Base-by-base conservation (phyloP, 805 yeast genomes). In the Pachysolen tannophilus region DNA sequence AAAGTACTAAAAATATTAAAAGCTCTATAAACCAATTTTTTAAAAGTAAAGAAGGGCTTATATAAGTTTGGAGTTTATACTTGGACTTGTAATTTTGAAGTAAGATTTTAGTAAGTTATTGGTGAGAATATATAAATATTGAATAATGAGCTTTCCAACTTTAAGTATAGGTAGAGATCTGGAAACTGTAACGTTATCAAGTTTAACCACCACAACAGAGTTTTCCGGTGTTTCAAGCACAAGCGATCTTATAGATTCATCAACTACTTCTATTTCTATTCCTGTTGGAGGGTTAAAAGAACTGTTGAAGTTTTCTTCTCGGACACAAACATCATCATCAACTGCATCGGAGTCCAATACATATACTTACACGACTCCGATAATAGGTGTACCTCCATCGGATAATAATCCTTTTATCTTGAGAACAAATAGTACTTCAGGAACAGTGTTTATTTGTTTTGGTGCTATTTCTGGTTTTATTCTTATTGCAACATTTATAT, bases 381-480 rank as follows among this genome's bases (percentile, higher is more conserved):
- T 67, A 1, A 59, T 75, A 11, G 55, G 67, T 1, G 72, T 77
- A 9, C 94, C 94, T 0, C 60, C 78, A 2, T 65, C 72, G 27
- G 46, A 45, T 13, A 58, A 67, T 33, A 85, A 85, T 54, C 95
- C 95, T 8, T 77, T 69, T 47, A 63, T 85, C 14, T 56, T 69
- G 44, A 55, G 61, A 30, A 56, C 75, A 5, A 50, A 50, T 15
- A 63, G 66, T 30, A 84, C 87, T 1, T 67, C 72, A 31, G 95
- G 95, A 2, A 81, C 92, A 1, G 87, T 86, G 3, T 85, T 84
- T 57, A 85, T 86, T 34, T 81, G 83, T 0, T 81, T 84, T 28
- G 95, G 94, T 2, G 63, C 80, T 8, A 64, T 78, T 26, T 74
- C 78, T 4, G 83, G 78, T 0, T 76, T 74, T 26, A 58, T 82